A percentile compares a stretch with the other conserved stretches of the same genome.
These are phyloP conservation scores for Kuraishia ogatae DNA, from an alignment of 805 yeast genomes.

Conservation along the genomic window DNA sequence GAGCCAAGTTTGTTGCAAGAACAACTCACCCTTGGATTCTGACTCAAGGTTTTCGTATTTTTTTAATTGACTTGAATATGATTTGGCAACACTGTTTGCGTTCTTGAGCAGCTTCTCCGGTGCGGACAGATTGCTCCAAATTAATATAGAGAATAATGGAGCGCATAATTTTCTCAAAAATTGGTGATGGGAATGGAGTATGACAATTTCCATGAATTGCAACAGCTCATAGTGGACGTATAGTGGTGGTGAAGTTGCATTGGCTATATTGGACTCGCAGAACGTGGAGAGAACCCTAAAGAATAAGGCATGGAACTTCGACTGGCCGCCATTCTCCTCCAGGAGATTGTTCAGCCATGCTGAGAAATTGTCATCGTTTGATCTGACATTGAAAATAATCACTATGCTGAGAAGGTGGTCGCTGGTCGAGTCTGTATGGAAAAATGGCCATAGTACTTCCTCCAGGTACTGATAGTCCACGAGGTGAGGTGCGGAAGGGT, in stretches of 20 bases:
- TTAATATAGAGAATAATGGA: constrained; percentile 24
- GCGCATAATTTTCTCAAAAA: constrained; percentile 14
- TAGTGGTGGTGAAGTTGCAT: not conserved
- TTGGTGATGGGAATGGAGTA: constrained; percentile 14
- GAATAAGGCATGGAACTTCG: constrained; percentile 19
- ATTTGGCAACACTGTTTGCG: constrained; percentile 9
- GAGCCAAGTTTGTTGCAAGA: constrained; percentile 19
- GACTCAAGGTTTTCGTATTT: constrained; percentile 11
- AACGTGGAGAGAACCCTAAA: constrained; percentile 20
- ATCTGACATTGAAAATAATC: constrained; percentile 5
- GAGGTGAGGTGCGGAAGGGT: not conserved
- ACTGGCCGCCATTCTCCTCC: constrained; percentile 11
- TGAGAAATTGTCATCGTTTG: not conserved
- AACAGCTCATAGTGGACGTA: constrained; percentile 8
- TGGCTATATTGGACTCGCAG: constrained; percentile 6
- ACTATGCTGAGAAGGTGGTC: constrained; percentile 30
- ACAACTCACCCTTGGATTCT: constrained; percentile 9
- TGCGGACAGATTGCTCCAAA: constrained; percentile 22
- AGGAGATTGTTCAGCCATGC: constrained; percentile 7
- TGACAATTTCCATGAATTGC: constrained; percentile 14
- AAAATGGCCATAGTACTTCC: constrained; percentile 31
- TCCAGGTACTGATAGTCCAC: constrained; percentile 12
- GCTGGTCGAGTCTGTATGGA: constrained; percentile 28
- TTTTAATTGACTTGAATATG: constrained; percentile 14
- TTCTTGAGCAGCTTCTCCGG: constrained; percentile 9